Evolutionary conservation across 495 filamentous ascomycete species (phyloP), one percentile per base, ranked within the genome.

Genomic region (Xylaria bambusicola): DNA sequence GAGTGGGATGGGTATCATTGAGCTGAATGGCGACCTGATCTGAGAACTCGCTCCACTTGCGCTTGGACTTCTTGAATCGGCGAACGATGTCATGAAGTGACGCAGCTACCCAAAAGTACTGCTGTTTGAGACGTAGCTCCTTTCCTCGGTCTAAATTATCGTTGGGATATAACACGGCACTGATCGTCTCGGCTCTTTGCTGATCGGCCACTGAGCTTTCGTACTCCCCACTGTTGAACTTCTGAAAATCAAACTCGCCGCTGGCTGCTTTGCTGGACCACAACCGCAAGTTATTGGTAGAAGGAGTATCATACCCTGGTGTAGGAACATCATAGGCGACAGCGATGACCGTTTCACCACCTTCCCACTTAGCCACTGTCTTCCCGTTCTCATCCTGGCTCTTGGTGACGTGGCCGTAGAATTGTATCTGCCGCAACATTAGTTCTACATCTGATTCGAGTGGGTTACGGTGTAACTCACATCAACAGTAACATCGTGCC

Each of bases 91-190:
- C 94, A 69, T 87, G 91, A 6, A 98, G 80, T 15, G 95, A 98
- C 6, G 94, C 94, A 50, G 94, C 93, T 74, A 96, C 96, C 94
- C 94, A 98, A 79, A 98, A 98, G 81, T 98, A 98, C 73, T 98
- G 94, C 71, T 98, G 94, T 82, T 98, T 98, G 68, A 98, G 78
- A 53, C 94, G 89, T 56, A 98, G 88, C 75, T 98, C 94, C 74
- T 98, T 98, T 52, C 94, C 94, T 60, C 90, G 87, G 56, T 97
- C 93, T 27, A 98, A 82, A 71, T 96, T 98, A 71, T 98, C 94
- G 69, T 98, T 98, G 6, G 94, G 94, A 66, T 98, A 98, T 20
- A 98, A 78, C 31, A 98, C 94, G 10, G 95, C 95, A 36, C 92
- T 97, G 73, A 98, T 98, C 42, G 95, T 97, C 78, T 98, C 94